phyloP scores from a whole-genome alignment of 257 asterid species.

The Plantago ovata region DNA sequence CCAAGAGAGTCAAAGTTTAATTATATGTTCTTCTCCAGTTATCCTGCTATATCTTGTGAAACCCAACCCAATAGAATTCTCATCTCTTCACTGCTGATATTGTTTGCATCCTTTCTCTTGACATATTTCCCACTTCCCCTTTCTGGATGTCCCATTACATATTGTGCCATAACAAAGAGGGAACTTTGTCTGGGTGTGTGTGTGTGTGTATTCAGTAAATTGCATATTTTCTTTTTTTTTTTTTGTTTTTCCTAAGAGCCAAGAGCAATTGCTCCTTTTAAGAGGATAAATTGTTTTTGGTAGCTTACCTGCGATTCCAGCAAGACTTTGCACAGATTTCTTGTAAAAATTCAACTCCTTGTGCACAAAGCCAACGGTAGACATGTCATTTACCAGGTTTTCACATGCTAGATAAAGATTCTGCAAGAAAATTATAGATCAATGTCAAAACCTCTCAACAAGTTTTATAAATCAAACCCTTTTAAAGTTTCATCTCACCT shows the following conservation, averaged over 20 bases:
- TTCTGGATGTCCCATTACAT: too few species aligned
- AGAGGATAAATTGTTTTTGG: background rate
- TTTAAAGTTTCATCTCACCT: slow-evolving; percentile 44
- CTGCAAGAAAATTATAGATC: slow-evolving; percentile 27
- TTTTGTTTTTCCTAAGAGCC: background rate
- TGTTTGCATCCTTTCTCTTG: too few species aligned
- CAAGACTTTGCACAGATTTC: slow-evolving; percentile 48
- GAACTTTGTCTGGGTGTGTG: too few species aligned
- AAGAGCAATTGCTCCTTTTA: background rate
- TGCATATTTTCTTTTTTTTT: background rate
- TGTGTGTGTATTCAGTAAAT: background rate
- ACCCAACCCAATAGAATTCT: too few species aligned
- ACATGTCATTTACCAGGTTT: slow-evolving; percentile 38
- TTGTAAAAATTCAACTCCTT: slow-evolving; percentile 52
- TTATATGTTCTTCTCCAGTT: background rate
- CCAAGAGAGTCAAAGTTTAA: slow-evolving; percentile 2
- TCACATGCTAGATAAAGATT: slow-evolving; percentile 83
- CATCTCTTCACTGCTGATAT: too few species aligned
- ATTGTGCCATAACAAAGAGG: too few species aligned
- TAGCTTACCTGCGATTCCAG: slow-evolving; percentile 54
- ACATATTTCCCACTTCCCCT: too few species aligned
- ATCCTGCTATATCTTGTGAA: too few species aligned
- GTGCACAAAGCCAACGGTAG: slow-evolving; percentile 24
- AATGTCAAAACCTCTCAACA: slow-evolving; percentile 10
- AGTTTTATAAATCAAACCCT: background rate